Conservation (phyloP, 192 early-diverging fungal genomes). For the Spizellomyces sp. region DNA sequence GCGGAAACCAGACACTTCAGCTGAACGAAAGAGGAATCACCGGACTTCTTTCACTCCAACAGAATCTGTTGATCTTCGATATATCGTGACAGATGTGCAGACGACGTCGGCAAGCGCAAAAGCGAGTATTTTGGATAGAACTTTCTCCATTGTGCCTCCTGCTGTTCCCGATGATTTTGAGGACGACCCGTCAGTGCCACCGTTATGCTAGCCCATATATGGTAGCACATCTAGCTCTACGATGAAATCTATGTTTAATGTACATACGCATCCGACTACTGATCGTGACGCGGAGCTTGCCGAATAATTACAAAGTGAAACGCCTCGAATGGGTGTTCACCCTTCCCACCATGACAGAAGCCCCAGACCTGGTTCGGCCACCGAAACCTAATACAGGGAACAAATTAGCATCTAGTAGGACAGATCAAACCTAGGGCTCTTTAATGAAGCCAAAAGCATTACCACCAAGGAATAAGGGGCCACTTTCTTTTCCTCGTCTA, state of each 20-base stretch:
- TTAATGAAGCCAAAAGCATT: neutral
- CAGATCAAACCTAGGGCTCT: neutral
- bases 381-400: constrained; percentile 4
- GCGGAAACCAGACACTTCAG: neutral
- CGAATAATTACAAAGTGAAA: neutral
- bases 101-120: neutral
- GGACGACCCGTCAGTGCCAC: constrained; percentile 62
- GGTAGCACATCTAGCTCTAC: too few relatives aligned
- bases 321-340: neutral
- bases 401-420: neutral
- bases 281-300: too few relatives aligned
- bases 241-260: too few relatives aligned
- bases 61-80: constrained; percentile 20
- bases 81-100: constrained; percentile 26
- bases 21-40: neutral
- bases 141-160: neutral
- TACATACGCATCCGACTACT: too few relatives aligned
- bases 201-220: constrained; percentile 42
- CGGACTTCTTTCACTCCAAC: neutral
- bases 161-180: constrained; percentile 41
- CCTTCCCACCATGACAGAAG: constrained; percentile 20
- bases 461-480: constrained; percentile 18
- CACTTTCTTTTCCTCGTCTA: constrained; percentile 3
- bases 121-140: constrained; percentile 26
- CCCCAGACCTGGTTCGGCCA: constrained; percentile 26